These are phyloP conservation scores for Saccharomycopsis selenospora DNA, from an alignment of 805 yeast species.

Conservation along the genomic window DNA sequence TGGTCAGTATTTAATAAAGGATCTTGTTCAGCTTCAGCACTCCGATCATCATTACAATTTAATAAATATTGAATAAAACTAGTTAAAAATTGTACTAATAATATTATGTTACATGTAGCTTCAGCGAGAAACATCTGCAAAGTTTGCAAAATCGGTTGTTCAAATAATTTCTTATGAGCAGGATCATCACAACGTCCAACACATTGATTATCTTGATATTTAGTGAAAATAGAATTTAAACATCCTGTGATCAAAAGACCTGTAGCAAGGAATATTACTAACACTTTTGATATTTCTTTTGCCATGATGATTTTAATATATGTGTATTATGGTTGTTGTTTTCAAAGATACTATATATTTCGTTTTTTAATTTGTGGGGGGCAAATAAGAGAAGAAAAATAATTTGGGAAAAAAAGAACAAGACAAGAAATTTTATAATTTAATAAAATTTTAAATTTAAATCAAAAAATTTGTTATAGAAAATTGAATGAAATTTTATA, in stretches of 20 bases:
- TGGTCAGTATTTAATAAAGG: background rate
- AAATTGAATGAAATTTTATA: background rate
- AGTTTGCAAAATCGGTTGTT: slow-evolving; percentile 75
- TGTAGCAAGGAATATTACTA: slow-evolving; percentile 30
- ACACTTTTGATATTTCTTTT: slow-evolving; percentile 1
- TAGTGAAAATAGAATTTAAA: slow-evolving; percentile 65
- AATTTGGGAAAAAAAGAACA: no score
- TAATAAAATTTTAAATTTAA: no score
- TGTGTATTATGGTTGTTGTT: background rate
- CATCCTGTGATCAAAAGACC: slow-evolving; percentile 67
- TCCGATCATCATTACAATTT: background rate
- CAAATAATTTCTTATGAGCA: slow-evolving; percentile 42
- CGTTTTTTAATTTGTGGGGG: background rate
- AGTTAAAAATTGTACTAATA: background rate
- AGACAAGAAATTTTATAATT: background rate
- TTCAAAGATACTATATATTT: background rate
- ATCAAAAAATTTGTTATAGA: background rate
- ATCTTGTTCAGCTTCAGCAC: background rate
- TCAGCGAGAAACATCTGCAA: slow-evolving; percentile 80
- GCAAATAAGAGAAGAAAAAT: background rate
- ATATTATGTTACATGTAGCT: slow-evolving; percentile 30
- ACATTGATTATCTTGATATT: slow-evolving; percentile 70
- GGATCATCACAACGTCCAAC: slow-evolving; percentile 46
- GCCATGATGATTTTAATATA: background rate
- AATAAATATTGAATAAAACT: background rate